A percentile compares a stretch with the other conserved stretches of the same genome.
Evolutionary conservation across 352 stramenopile genomes (phyloP).

Genomic region (Lagenidium sp.): DNA sequence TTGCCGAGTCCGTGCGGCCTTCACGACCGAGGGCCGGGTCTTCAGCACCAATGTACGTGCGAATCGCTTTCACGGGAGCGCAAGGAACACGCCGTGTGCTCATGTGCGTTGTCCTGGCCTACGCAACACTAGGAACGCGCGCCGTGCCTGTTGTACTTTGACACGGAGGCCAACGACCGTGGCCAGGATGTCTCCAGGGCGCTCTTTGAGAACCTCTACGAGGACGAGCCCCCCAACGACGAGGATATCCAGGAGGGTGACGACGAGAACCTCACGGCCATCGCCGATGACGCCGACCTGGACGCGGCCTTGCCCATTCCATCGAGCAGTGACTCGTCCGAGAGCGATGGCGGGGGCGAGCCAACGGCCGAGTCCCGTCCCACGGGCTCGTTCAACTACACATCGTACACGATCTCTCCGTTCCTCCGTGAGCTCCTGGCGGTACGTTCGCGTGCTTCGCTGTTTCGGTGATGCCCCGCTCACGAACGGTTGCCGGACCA

Average conservation of each 20-base stretch:
- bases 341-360: neutral
- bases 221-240: conserved; percentile 15
- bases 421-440: conserved; percentile 5
- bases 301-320: neutral
- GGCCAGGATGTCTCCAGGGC: conserved; percentile 49
- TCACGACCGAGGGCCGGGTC: conserved; percentile 54
- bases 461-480: too few species aligned
- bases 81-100: too few species aligned
- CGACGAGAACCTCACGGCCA: conserved; percentile 6
- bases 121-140: conserved; percentile 70
- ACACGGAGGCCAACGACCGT: conserved; percentile 35
- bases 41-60: conserved; percentile 57
- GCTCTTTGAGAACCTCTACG: conserved; percentile 55
- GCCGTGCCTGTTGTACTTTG: conserved; percentile 67
- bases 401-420: neutral
- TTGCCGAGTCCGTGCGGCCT: conserved; percentile 48
- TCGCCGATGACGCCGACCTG: conserved; percentile 3
- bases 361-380: neutral
- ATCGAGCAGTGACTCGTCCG: neutral
- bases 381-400: neutral
- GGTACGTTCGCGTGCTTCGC: conserved; percentile 1
- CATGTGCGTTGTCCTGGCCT: too few species aligned
- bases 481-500: too few species aligned
- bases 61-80: too few species aligned
- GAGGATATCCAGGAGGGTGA: neutral